Percentiles rank a stretch among this genome's conserved stretches.
These are phyloP conservation scores for Aphanomyces invadans DNA, from an alignment of 352 stramenopile species.

Conservation along the genomic window DNA sequence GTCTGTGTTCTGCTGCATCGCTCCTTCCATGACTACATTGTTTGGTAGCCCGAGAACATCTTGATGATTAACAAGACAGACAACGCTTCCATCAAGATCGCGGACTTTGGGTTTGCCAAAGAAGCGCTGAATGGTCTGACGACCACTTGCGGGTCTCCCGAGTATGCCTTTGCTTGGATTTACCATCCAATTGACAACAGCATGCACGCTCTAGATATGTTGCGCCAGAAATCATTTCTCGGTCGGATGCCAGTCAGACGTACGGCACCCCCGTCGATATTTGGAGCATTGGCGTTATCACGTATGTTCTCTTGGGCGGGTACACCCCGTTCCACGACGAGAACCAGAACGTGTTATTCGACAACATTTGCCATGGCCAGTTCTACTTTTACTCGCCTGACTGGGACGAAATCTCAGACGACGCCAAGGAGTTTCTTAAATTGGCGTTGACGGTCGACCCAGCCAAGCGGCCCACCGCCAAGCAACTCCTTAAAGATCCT, in stretches of 20 bases:
- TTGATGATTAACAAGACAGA: conserved; percentile 71
- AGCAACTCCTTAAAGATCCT: conserved; percentile 53
- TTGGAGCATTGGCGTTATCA: conserved; percentile 85
- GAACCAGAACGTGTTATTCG: conserved; percentile 90
- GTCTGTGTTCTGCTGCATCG: neutral
- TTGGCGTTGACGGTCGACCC: conserved; percentile 78
- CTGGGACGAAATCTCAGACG: conserved; percentile 84
- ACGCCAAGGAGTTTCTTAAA: conserved; percentile 86
- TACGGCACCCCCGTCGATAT: conserved; percentile 80
- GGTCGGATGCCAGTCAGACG: conserved; percentile 42
- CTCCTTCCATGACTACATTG: too few species aligned
- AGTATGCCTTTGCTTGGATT: conserved; percentile 41
- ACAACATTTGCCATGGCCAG: conserved; percentile 77
- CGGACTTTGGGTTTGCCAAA: conserved; percentile 91
- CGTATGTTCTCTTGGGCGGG: conserved; percentile 83
- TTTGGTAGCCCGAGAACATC: conserved; percentile 85
- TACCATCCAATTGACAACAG: too few species aligned
- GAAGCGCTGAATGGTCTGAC: conserved; percentile 52
- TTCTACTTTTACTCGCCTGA: conserved; percentile 84
- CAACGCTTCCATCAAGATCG: conserved; percentile 86
- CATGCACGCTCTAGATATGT: conserved; percentile 73
- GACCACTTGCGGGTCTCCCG: conserved; percentile 69
- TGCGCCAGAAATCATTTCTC: conserved; percentile 67
- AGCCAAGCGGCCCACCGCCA: conserved; percentile 48
- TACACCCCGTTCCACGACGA: conserved; percentile 90